Percentiles rank a stretch among this genome's conserved stretches.
Evolutionary conservation across 1,139 yeast genomes (phyloP).

Genomic region (Suhomyces anneliseae): DNA sequence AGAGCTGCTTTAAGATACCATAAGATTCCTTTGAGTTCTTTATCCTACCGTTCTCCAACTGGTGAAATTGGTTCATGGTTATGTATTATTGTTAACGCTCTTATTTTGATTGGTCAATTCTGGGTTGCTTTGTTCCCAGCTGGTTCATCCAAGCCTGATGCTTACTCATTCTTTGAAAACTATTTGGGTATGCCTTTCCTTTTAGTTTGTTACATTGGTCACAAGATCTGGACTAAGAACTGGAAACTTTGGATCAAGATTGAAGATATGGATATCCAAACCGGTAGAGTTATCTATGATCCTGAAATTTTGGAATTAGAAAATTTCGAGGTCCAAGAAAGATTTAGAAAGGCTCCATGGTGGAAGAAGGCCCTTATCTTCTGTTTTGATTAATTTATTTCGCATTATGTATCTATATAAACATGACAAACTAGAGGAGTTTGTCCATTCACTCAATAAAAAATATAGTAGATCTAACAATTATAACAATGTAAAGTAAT

Average conservation of each 20-base stretch:
- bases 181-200: slow-evolving; percentile 24
- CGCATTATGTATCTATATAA: background rate
- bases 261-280: slow-evolving; percentile 22
- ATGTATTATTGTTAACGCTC: slow-evolving; percentile 22
- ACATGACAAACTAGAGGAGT: too few relatives aligned
- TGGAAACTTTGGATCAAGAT: slow-evolving; percentile 22
- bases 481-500: too few relatives aligned
- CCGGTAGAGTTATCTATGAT: slow-evolving; percentile 24
- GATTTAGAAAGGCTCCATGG: slow-evolving; percentile 21
- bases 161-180: slow-evolving; percentile 24
- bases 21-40: slow-evolving; percentile 20
- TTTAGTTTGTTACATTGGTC: slow-evolving; percentile 24
- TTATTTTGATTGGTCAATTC: slow-evolving; percentile 23
- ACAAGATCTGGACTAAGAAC: slow-evolving; percentile 23
- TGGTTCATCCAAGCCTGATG: slow-evolving; percentile 22
- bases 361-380: slow-evolving; percentile 22
- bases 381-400: slow-evolving; percentile 16
- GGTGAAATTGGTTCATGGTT: slow-evolving; percentile 25
- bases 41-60: slow-evolving; percentile 26
- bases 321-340: slow-evolving; percentile 22
- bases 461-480: too few relatives aligned
- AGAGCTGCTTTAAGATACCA: slow-evolving; percentile 24
- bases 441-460: too few relatives aligned
- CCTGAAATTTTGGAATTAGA: slow-evolving; percentile 27
- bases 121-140: slow-evolving; percentile 29